A percentile compares a stretch with the other conserved stretches of the same genome.
Conservation (phyloP, 768 basidiomycete genomes). For the Tulasnella sp. region DNA sequence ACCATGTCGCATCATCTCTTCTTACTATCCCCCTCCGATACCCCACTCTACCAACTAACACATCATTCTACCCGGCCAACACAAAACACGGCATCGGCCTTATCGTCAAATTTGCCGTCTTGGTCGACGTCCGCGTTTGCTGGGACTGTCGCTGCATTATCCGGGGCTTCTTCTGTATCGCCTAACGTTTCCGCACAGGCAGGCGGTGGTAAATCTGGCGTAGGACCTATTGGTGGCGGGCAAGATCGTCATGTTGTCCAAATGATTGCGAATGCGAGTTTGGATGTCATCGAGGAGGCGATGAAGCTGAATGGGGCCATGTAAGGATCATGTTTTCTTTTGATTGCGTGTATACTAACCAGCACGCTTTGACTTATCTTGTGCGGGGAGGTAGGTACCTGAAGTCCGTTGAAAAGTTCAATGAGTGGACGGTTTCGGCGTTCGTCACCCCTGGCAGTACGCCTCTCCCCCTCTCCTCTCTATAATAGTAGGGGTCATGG, state of each 20-base stretch:
- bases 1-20: constrained; percentile 81
- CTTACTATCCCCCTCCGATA: constrained; percentile 73
- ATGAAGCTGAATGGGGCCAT: constrained; percentile 71
- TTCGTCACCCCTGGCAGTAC: constrained; percentile 92
- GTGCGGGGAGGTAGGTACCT: constrained; percentile 55
- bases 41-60: constrained; percentile 70
- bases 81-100: constrained; percentile 45
- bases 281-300: constrained; percentile 90
- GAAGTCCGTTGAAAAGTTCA: constrained; percentile 91
- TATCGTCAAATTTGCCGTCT: constrained; percentile 71
- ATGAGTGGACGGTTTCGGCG: constrained; percentile 96
- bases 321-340: constrained; percentile 34
- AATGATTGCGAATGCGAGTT: constrained; percentile 95
- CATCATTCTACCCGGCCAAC: constrained; percentile 70
- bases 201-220: constrained; percentile 24
- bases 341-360: too few relatives aligned
- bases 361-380: neutral
- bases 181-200: constrained; percentile 26
- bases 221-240: constrained; percentile 64
- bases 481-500: neutral
- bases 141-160: constrained; percentile 74
- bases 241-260: constrained; percentile 91
- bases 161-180: constrained; percentile 57
- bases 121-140: constrained; percentile 91
- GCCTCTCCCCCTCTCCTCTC: constrained; percentile 26